phyloP scores from a whole-genome alignment of 345 rosid species.

The Bruguiera parviflora region DNA sequence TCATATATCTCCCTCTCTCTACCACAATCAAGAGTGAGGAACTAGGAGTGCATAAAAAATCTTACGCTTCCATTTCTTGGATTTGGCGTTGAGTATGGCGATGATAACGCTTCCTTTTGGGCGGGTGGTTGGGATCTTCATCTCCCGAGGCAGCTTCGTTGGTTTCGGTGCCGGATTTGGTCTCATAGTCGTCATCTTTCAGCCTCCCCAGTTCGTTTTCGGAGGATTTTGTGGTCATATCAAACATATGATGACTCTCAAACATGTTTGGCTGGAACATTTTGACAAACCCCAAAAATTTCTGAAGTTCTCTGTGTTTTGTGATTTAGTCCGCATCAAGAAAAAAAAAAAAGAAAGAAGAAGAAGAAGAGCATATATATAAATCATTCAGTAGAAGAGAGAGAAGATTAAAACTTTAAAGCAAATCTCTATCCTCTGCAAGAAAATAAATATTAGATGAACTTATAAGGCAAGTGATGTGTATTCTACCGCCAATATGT shows the following conservation, averaged over 20 bases:
- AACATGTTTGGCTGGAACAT: slow-evolving; percentile 80
- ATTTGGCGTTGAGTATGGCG: slow-evolving; percentile 96
- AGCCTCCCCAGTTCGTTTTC: slow-evolving; percentile 58
- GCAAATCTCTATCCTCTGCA: not conserved
- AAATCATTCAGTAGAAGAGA: not conserved
- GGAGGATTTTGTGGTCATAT: slow-evolving; percentile 50
- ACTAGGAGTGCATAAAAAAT: too few species aligned
- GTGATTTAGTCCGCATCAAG: slow-evolving; percentile 11
- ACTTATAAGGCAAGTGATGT: slow-evolving; percentile 3
- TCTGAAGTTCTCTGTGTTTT: not conserved
- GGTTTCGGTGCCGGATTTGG: slow-evolving; percentile 69
- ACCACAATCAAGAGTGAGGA: too few species aligned
- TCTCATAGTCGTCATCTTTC: slow-evolving; percentile 74
- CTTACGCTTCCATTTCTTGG: slow-evolving; percentile 95
- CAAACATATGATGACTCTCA: slow-evolving; percentile 66
- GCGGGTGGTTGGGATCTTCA: slow-evolving; percentile 69
- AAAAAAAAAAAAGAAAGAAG: not conserved
- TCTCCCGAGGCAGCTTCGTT: slow-evolving; percentile 62
- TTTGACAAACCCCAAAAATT: slow-evolving; percentile 1
- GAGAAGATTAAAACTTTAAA: not conserved
- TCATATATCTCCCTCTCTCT: too few species aligned
- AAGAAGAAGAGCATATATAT: not conserved
- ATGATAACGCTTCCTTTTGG: slow-evolving; percentile 79
- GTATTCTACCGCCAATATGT: not conserved
- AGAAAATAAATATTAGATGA: slow-evolving; percentile 1